phyloP scores from a whole-genome alignment of 2,329 filamentous ascomycete species.

The Alternaria brassicicola region DNA sequence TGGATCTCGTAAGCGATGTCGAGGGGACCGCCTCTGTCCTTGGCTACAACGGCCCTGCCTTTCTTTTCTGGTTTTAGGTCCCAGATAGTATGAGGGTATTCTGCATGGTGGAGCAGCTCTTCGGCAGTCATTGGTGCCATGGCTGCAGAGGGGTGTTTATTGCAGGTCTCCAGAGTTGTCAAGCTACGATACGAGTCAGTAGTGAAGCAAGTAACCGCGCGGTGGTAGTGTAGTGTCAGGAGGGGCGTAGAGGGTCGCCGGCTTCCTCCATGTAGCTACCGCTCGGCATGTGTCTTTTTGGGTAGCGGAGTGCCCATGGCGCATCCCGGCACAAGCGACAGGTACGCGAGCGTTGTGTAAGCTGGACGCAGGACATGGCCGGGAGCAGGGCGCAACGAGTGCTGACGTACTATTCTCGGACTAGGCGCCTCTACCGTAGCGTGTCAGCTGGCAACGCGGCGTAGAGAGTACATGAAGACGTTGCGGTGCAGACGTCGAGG shows the following conservation, averaged over 20 bases:
- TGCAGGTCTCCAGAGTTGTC: neutral
- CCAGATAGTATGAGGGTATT: slow-evolving; percentile 72
- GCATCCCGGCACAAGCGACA: slow-evolving; percentile 11
- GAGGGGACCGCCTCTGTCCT: slow-evolving; percentile 74
- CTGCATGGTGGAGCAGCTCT: slow-evolving; percentile 68
- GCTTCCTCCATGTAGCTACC: neutral
- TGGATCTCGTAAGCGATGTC: slow-evolving; percentile 81
- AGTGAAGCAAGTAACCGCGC: neutral
- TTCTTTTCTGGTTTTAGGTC: slow-evolving; percentile 68
- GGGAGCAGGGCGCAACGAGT: neutral
- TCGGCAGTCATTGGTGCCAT: slow-evolving; percentile 56
- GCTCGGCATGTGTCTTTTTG: slow-evolving; percentile 2
- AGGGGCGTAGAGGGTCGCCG: slow-evolving; percentile 3
- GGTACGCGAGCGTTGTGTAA: slow-evolving; percentile 9
- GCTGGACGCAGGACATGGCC: neutral
- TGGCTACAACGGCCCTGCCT: slow-evolving; percentile 69
- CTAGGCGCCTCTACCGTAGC: neutral
- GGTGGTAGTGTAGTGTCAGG: slow-evolving; percentile 4
- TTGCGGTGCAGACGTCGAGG: neutral
- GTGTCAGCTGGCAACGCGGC: neutral
- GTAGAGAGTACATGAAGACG: neutral
- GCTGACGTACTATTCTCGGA: slow-evolving; percentile 25
- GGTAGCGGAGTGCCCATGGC: slow-evolving; percentile 15
- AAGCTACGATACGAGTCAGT: slow-evolving; percentile 14
- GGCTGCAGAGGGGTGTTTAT: neutral